phyloP scores from a whole-genome alignment of 805 yeast species.

The Candida sithepensis region DNA sequence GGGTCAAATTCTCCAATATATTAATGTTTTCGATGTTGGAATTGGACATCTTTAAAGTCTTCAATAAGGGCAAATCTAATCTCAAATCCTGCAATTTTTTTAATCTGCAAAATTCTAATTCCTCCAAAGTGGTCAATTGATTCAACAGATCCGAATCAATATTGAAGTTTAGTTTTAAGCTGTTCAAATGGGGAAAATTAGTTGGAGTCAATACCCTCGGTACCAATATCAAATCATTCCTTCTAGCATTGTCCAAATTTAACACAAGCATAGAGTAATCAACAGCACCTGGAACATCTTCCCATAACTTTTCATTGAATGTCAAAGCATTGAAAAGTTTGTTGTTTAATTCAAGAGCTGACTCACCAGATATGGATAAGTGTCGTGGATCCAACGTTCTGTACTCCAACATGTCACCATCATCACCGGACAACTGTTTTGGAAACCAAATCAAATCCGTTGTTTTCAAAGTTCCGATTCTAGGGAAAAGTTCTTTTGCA shows the following conservation, averaged over 20 bases:
- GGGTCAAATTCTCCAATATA: background rate
- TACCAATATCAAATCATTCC: background rate
- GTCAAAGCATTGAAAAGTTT: background rate
- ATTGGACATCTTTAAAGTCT: background rate
- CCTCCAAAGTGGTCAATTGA: background rate
- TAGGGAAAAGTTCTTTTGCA: background rate
- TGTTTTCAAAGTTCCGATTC: background rate
- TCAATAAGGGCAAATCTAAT: background rate
- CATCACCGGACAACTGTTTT: background rate
- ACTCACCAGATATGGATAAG: background rate
- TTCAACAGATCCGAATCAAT: background rate
- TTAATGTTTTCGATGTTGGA: background rate
- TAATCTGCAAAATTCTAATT: background rate
- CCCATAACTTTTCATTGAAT: background rate
- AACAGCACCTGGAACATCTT: background rate
- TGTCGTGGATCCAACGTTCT: background rate
- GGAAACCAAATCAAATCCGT: background rate
- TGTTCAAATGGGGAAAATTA: background rate
- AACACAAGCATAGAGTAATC: background rate
- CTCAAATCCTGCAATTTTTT: background rate
- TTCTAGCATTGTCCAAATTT: background rate
- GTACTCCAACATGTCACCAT: background rate
- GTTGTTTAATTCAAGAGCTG: background rate
- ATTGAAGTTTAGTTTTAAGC: background rate
- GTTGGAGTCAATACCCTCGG: background rate